These are phyloP conservation scores for Salvia hispanica DNA, from an alignment of 257 asterid genomes.

Conservation along the genomic window DNA sequence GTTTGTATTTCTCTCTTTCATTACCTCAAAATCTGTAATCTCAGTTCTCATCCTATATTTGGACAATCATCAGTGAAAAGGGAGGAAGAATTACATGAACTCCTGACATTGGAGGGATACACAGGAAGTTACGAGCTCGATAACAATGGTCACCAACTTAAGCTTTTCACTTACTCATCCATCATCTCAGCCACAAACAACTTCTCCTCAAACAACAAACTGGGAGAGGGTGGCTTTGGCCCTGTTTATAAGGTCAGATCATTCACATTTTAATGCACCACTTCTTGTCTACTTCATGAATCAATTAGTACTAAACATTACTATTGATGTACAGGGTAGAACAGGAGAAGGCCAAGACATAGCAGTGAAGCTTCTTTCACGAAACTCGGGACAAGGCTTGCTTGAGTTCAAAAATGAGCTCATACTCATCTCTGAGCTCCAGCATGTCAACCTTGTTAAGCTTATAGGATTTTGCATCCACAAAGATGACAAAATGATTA, in stretches of 20 bases:
- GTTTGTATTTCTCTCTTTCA: not conserved
- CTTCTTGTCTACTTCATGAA: too few species aligned
- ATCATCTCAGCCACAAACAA: constrained; percentile 51
- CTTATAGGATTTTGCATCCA: constrained; percentile 55
- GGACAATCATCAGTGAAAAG: constrained; percentile 33
- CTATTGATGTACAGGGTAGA: constrained; percentile 50
- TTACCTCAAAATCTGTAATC: not conserved
- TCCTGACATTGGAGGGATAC: constrained; percentile 45
- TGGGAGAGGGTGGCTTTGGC: constrained; percentile 75
- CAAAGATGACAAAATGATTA: constrained; percentile 57
- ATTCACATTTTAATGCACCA: not conserved
- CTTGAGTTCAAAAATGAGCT: constrained; percentile 66
- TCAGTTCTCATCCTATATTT: not conserved
- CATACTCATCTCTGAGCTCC: constrained; percentile 57
- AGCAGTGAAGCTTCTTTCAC: constrained; percentile 63
- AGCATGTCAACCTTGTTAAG: constrained; percentile 65
- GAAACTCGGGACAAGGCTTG: constrained; percentile 59
- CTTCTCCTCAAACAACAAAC: constrained; percentile 47
- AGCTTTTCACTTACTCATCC: constrained; percentile 45
- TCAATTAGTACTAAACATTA: too few species aligned
- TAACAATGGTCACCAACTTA: constrained; percentile 35
- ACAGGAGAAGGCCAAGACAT: constrained; percentile 54
- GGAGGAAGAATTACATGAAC: constrained; percentile 35
- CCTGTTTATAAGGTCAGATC: constrained; percentile 52
- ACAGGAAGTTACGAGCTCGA: constrained; percentile 30